Conservation (phyloP, 2,329 filamentous ascomycete species). For the Hymenoscyphus fraxineus region DNA sequence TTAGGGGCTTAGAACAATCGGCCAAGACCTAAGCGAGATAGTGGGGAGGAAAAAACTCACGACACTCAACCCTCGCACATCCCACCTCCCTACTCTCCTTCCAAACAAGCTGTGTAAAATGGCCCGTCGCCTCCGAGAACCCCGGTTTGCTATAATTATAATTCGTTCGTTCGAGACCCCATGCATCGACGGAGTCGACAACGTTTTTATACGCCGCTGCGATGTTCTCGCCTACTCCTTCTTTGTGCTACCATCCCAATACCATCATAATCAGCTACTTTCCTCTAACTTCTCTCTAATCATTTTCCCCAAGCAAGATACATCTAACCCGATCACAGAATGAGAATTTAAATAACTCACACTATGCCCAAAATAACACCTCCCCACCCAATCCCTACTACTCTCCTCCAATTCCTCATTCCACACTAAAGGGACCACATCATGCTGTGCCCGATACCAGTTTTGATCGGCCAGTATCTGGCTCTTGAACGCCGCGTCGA, state of each 20-base stretch:
- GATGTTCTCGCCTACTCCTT: slow-evolving; percentile 7
- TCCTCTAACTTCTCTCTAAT: background rate
- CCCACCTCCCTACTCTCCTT: slow-evolving; percentile 7
- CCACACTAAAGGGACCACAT: background rate
- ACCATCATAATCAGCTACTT: background rate
- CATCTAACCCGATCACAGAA: no score
- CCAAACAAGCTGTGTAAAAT: slow-evolving; percentile 13
- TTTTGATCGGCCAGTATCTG: background rate
- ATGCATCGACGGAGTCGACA: background rate
- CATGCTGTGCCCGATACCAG: background rate
- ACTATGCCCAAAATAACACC: background rate
- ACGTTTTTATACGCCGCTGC: background rate
- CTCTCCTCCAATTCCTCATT: background rate
- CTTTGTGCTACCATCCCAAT: background rate
- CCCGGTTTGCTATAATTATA: slow-evolving; percentile 9
- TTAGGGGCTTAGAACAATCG: no score
- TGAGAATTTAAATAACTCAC: background rate
- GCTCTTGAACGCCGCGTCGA: background rate
- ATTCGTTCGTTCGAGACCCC: background rate
- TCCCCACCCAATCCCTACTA: background rate
- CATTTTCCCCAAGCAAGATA: no score
- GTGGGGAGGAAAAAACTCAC: background rate
- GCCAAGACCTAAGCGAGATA: background rate
- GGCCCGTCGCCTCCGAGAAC: slow-evolving; percentile 4
- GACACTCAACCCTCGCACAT: slow-evolving; percentile 7